phyloP scores from a whole-genome alignment of 106 monocot species.

The Chionographis japonica region DNA sequence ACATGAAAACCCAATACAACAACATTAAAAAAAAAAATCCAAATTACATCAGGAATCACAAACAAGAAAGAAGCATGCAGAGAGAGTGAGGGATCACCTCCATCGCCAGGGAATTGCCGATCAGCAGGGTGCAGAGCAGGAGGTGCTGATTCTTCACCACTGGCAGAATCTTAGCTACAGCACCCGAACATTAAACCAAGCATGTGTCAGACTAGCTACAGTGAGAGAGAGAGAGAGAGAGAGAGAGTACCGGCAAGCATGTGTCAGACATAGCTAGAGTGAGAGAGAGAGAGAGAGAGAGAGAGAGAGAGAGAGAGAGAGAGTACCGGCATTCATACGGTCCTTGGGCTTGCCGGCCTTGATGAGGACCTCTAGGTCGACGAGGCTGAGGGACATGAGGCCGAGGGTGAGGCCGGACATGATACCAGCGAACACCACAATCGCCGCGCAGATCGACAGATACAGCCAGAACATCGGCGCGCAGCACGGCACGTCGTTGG shows the following conservation, averaged over 20 bases:
- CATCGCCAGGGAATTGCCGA: constrained; percentile 52
- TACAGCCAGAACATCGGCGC: constrained; percentile 34
- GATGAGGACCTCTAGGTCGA: constrained; percentile 51
- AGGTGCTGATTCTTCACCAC: constrained; percentile 59
- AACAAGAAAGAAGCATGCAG: too few relatives aligned
- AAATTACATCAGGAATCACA: too few relatives aligned
- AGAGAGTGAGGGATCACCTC: constrained; percentile 15
- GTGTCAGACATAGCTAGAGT: neutral
- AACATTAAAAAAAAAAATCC: neutral
- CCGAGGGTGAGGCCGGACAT: constrained; percentile 57
- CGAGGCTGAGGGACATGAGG: constrained; percentile 56
- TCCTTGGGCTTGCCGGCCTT: constrained; percentile 37
- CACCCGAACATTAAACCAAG: neutral
- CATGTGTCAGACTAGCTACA: neutral
- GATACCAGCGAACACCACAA: constrained; percentile 43
- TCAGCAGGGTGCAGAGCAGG: constrained; percentile 48
- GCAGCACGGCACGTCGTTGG: constrained; percentile 22
- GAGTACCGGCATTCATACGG: constrained; percentile 36
- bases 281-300: neutral
- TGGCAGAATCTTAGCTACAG: constrained; percentile 43
- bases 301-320: neutral
- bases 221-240: too few relatives aligned
- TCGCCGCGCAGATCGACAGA: constrained; percentile 19
- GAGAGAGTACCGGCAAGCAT: constrained; percentile 18
- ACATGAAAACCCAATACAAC: neutral